A percentile compares a stretch with the other conserved stretches of the same genome.
phyloP scores from a whole-genome alignment of 371 early-diverging fungal species.

The Funneliformis caledonium region DNA sequence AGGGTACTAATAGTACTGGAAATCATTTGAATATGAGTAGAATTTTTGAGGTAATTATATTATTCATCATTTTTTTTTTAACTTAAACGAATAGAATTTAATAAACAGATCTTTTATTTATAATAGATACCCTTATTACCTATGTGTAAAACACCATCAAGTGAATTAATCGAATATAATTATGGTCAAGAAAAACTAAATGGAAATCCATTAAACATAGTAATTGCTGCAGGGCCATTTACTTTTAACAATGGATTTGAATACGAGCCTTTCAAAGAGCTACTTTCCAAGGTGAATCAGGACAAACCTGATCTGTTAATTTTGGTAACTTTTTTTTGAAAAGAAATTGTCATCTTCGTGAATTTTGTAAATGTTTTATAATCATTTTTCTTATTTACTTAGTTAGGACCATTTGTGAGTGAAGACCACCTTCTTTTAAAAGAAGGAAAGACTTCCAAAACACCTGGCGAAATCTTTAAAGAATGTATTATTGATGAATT shows the following conservation, averaged over 20 bases:
- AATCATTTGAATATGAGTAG: conserved; percentile 43
- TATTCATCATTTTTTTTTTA: neutral
- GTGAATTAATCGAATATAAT: conserved; percentile 45
- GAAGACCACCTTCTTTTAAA: conserved; percentile 66
- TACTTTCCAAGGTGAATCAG: conserved; percentile 60
- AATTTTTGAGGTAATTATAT: conserved; percentile 42
- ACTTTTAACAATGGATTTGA: conserved; percentile 74
- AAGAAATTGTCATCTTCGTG: neutral
- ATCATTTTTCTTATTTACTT: neutral
- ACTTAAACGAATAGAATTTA: neutral
- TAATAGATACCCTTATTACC: conserved; percentile 46
- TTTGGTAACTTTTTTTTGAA: conserved; percentile 52
- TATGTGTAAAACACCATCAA: conserved; percentile 43
- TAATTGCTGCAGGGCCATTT: conserved; percentile 85
- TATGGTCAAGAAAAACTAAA: conserved; percentile 37
- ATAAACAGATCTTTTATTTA: neutral
- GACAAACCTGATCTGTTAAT: conserved; percentile 80
- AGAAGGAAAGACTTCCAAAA: conserved; percentile 58
- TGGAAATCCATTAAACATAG: conserved; percentile 62
- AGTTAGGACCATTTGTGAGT: conserved; percentile 87
- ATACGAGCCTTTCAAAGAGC: conserved; percentile 78
- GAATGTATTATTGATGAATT: conserved; percentile 59
- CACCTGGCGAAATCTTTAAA: conserved; percentile 71
- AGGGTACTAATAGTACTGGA: conserved; percentile 51
- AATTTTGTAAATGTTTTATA: neutral